Base-by-base conservation (phyloP, 2,329 filamentous ascomycete species). In the Furcasterigmium sp. region DNA sequence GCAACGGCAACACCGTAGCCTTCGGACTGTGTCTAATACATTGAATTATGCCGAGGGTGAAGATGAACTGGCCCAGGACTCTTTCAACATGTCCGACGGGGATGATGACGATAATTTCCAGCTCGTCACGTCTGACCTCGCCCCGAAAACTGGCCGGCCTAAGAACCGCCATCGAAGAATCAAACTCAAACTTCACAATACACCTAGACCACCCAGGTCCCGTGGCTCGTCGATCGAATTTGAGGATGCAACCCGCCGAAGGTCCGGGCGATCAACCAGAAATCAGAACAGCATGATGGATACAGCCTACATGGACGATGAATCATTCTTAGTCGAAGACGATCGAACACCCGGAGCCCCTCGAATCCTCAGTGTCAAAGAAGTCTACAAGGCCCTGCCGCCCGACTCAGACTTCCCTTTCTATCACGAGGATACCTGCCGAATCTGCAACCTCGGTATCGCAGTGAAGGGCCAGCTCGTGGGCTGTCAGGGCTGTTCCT, bases 401-500 rank as follows among this genome's bases (percentile, higher is more conserved):
- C 63, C 70, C 4, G 73, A 81, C 13, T 78, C 84, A 30, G 65
- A 74, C 3, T 98, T 98, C 61, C 75, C 76, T 42, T 67, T 72
- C 18, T 75, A 78, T 10, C 93, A 98, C 61, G 78, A 75, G 37
- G 69, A 77, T 32, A 69, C 68, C 8, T 98, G 93, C 60, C 83
- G 87, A 51, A 75, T 80, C 3, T 98, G 93, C 57, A 68, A 65
- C 38, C 64, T 68, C n/a, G 64, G 61, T 14, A 75, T 76, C 8
- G 68, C 66, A 1, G 74, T 70, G 45, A 84, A 82, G 56, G 89
- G 87, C 1, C 71, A 78, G 30, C 69, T 98, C 19, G 76, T 98
- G 26, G 83, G 84, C 56, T 98, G 93, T 53, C 94, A 98, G 65
- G 93, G 93, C 23, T 98, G 93, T 60, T 89, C 84, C 2, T 72